These are phyloP conservation scores for Helianthus tuberosus DNA, from an alignment of 129 eudicot genomes.

Conservation along the genomic window DNA sequence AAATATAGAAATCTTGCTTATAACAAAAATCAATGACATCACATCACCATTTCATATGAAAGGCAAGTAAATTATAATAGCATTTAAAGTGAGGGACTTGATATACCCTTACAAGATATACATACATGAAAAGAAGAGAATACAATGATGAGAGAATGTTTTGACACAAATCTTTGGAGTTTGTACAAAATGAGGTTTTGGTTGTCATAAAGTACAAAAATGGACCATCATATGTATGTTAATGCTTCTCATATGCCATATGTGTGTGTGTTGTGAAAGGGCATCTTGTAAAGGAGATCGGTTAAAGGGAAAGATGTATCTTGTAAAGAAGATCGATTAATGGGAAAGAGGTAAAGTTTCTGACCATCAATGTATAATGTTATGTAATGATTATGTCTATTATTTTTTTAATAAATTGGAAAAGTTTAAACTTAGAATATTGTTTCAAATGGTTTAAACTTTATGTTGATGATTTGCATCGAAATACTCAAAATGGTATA, in stretches of 20 bases:
- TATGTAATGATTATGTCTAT: conserved; percentile 65
- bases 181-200: conserved; percentile 15
- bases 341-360: conserved; percentile 42
- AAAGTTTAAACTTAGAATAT: conserved; percentile 28
- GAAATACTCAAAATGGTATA: conserved; percentile 16
- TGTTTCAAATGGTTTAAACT: conserved; percentile 21
- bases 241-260: conserved; percentile 25
- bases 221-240: conserved; percentile 16
- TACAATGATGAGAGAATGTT: conserved; percentile 43
- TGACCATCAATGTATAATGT: conserved; percentile 57
- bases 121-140: conserved; percentile 40
- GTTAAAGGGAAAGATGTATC: conserved; percentile 18
- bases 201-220: conserved; percentile 13
- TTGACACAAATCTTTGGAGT: conserved; percentile 23
- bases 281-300: conserved; percentile 33
- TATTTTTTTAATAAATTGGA: conserved; percentile 22
- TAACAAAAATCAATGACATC: background rate
- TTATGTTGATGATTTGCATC: conserved; percentile 22
- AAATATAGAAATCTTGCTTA: background rate
- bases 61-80: conserved; percentile 10
- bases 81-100: conserved; percentile 15
- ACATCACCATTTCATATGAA: background rate
- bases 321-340: conserved; percentile 32
- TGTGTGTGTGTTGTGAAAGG: conserved; percentile 28
- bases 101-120: conserved; percentile 23